phyloP scores from a whole-genome alignment of 2,329 filamentous ascomycete genomes.

The Arthrobotrys sphaeroides region DNA sequence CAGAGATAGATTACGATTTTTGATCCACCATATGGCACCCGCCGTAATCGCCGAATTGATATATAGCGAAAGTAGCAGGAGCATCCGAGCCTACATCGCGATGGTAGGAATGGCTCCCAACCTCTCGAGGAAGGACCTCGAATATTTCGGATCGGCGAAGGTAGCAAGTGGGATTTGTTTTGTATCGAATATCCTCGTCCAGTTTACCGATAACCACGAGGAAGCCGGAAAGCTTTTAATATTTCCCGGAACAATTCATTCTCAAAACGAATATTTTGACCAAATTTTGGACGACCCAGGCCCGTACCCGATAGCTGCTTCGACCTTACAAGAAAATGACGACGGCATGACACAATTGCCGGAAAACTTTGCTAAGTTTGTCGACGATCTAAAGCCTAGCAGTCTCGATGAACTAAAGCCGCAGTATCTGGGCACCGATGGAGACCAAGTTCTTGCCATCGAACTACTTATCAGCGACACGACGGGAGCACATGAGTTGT shows the following conservation, averaged over 20 bases:
- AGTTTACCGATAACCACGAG: neutral
- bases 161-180: conserved; percentile 9
- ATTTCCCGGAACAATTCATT: neutral
- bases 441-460: neutral
- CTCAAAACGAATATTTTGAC: neutral
- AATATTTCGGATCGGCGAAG: no score
- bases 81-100: neutral
- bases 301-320: neutral
- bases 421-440: neutral
- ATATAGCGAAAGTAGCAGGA: neutral
- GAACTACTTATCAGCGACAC: neutral
- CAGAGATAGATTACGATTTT: no score
- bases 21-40: neutral
- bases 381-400: neutral
- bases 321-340: neutral
- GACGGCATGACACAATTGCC: neutral
- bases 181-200: neutral
- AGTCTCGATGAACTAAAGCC: neutral
- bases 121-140: no score
- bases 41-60: neutral
- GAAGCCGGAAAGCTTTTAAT: neutral
- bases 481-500: neutral
- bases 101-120: no score
- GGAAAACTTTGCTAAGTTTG: neutral
- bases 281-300: conserved; percentile 1